Base-by-base conservation (phyloP, 257 asterid species). In the Sherardia arvensis region DNA sequence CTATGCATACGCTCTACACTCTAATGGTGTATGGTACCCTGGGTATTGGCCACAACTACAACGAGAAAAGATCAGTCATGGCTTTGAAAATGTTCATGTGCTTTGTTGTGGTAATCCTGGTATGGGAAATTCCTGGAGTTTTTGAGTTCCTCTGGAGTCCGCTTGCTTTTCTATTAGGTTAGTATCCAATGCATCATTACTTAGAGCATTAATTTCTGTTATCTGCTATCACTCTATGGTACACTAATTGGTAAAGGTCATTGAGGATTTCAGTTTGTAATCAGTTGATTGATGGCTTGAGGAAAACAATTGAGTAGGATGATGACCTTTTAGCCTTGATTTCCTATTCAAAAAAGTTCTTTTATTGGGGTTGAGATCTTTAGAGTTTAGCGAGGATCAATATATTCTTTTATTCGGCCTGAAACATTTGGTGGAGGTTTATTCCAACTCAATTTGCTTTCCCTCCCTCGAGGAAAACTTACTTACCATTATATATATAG, bases 101-200 rank as follows among this genome's bases (percentile, higher is more conserved):
- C 85, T 85, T 89, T 76, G 54, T 84, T 17, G 94, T 92, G 81
- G 99, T 92, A 66, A 78, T 92, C 78, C 72, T 92, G 75, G 77
- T 87, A 66, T 92, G 99, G 98, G 99, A 92, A 83, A 70, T 92
- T 73, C 99, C 97, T 54, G 99, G 99, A 74, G 87, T 89, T 73
- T 92, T 92, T 66, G 81, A 87, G 25, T 69, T 89, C 74, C 53
- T 92, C 45, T 89, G 99, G 97, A 66, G 91, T 71, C 97, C 97
- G 59, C 74, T 87, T 72, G 26, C 87, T n/a, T 81, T 83, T 63
- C 64, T 89, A 36, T 69, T 92, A 79, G 97, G 99, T 88, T 72
- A n/a, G 90, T 74, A 15, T 58, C 63, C 33, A 25, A 61, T 63
- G 27, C 28, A 53, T 60, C 65, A 62, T 68, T 68, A 5, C 11